A percentile compares a stretch with the other conserved stretches of the same genome.
These are phyloP conservation scores for Leonotis leonurus DNA, from an alignment of 257 asterid species.

Conservation along the genomic window DNA sequence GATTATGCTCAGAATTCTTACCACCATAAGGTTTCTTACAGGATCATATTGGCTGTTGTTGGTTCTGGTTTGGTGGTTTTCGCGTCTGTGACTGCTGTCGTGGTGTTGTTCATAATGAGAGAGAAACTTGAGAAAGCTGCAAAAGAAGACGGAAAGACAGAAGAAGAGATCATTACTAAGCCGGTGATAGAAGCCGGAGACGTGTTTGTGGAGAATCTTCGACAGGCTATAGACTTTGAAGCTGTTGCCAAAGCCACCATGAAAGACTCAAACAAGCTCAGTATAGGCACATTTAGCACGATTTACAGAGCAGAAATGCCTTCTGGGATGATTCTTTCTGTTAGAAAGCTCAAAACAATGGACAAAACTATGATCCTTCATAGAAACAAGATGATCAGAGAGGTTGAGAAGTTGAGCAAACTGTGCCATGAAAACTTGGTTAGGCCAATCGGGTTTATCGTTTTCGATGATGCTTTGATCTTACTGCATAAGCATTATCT, in stretches of 20 bases:
- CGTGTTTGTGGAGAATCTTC: conserved; percentile 37
- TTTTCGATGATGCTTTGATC: conserved; percentile 67
- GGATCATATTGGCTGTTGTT: conserved; percentile 63
- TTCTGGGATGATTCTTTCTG: conserved; percentile 77
- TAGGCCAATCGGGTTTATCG: conserved; percentile 78
- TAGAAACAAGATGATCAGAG: conserved; percentile 81
- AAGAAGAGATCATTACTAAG: conserved; percentile 28
- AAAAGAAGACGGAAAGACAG: conserved; percentile 22
- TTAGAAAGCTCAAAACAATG: conserved; percentile 69
- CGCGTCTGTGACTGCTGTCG: conserved; percentile 60
- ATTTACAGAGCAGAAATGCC: conserved; percentile 95
- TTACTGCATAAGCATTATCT: conserved; percentile 57
- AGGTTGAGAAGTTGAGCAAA: conserved; percentile 78
- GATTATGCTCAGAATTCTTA: conserved; percentile 34
- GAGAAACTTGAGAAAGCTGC: conserved; percentile 63
- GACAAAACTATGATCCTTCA: conserved; percentile 67
- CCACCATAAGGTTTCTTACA: conserved; percentile 82
- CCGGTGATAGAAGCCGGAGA: conserved; percentile 67
- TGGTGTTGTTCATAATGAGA: conserved; percentile 64
- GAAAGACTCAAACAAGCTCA: conserved; percentile 64
- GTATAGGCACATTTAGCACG: conserved; percentile 73
- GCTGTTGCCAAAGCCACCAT: conserved; percentile 68
- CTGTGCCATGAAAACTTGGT: conserved; percentile 69
- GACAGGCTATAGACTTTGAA: conserved; percentile 85
- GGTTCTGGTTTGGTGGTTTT: conserved; percentile 93